phyloP scores from a whole-genome alignment of 2,329 filamentous ascomycete species.

The Zymoseptoria passerinii region DNA sequence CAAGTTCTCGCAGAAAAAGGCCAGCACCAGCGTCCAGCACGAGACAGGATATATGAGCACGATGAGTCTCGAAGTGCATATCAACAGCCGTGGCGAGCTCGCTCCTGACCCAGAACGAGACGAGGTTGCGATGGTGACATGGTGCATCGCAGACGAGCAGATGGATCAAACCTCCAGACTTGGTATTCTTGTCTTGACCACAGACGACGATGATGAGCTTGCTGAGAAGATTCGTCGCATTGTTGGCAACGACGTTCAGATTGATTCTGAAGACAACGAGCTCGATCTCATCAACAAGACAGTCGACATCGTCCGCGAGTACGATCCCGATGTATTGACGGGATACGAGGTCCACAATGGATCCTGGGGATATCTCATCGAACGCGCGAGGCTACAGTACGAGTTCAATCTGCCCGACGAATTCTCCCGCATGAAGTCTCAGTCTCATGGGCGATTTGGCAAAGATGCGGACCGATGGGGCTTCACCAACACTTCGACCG shows the following conservation, averaged over 20 bases:
- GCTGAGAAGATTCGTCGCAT: constrained; percentile 55
- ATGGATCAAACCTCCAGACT: constrained; percentile 61
- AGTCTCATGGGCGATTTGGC: constrained; percentile 74
- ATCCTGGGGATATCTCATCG: constrained; percentile 94
- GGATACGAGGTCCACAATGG: constrained; percentile 90
- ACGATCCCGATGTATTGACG: constrained; percentile 87
- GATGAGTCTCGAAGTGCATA: constrained; percentile 88
- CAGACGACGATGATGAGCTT: constrained; percentile 47
- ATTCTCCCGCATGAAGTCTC: constrained; percentile 76
- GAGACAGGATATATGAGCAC: constrained; percentile 92
- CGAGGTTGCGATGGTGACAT: constrained; percentile 80
- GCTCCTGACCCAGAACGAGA: constrained; percentile 87
- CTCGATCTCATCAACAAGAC: constrained; percentile 78
- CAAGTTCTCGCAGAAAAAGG: constrained; percentile 72
- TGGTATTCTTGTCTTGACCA: constrained; percentile 60
- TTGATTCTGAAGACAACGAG: constrained; percentile 70
- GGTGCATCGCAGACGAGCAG: constrained; percentile 58
- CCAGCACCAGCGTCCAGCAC: constrained; percentile 68
- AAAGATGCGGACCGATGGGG: constrained; percentile 87
- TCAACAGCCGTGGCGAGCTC: constrained; percentile 73
- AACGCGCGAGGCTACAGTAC: constrained; percentile 76
- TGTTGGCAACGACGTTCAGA: constrained; percentile 46
- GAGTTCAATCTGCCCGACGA: constrained; percentile 88
- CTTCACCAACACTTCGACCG: constrained; percentile 85
- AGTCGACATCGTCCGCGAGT: constrained; percentile 71